Percentiles rank a stretch among this genome's conserved stretches.
Evolutionary conservation across 331 rosid species (phyloP).

Genomic region (Acacia concinna): DNA sequence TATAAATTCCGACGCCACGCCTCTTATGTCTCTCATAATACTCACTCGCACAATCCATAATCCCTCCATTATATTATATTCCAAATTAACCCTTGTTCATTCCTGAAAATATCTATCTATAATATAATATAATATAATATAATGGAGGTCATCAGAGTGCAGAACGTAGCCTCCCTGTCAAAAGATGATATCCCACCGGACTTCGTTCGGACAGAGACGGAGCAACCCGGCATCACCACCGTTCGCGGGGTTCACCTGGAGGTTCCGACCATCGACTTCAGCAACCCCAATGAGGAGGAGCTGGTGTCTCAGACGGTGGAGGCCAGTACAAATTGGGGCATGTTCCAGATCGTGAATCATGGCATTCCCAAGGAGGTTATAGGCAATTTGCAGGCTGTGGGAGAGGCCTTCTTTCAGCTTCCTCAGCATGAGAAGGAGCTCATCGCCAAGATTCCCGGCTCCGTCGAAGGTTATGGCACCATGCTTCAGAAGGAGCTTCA

Average conservation of each 20-base stretch:
- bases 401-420: conserved; percentile 56
- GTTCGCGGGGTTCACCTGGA: conserved; percentile 44
- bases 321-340: conserved; percentile 59
- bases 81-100: not conserved
- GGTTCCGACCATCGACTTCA: conserved; percentile 59
- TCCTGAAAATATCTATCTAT: not conserved
- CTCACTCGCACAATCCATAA: not conserved
- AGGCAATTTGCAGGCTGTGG: conserved; percentile 49
- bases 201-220: conserved; percentile 49
- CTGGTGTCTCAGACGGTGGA: conserved; percentile 28
- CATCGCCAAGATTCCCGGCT: conserved; percentile 34
- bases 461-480: conserved; percentile 66
- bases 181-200: conserved; percentile 45
- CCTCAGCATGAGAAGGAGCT: conserved; percentile 64
- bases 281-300: conserved; percentile 35
- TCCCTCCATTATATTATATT: not conserved
- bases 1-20: not conserved
- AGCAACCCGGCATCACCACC: conserved; percentile 69
- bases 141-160: conserved; percentile 55
- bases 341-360: conserved; percentile 76
- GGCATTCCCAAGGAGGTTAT: conserved; percentile 52
- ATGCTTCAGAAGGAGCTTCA: conserved; percentile 55
- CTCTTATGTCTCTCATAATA: not conserved
- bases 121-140: too few species aligned
- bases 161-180: conserved; percentile 41